phyloP scores from a whole-genome alignment of 768 basidiomycete genomes.

The Naganishia vaughanmartiniae region DNA sequence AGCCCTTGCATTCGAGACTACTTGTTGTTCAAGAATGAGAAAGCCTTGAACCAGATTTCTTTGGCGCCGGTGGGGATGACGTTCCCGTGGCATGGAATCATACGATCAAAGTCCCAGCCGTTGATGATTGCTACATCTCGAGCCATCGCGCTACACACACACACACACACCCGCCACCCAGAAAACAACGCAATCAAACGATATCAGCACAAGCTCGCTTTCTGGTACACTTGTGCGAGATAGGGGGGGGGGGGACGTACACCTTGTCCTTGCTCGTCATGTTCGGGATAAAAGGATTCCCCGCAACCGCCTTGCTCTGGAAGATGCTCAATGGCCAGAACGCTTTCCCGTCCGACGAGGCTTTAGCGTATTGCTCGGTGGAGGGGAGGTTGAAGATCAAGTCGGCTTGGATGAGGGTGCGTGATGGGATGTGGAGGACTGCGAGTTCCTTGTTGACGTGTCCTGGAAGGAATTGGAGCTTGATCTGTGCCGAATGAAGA shows the following conservation, averaged over 20 bases:
- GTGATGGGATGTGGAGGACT: slow-evolving; percentile 70
- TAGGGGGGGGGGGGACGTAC: slow-evolving; percentile 39
- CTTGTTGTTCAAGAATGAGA: slow-evolving; percentile 24
- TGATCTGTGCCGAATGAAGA: slow-evolving; percentile 34
- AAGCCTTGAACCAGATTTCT: slow-evolving; percentile 55
- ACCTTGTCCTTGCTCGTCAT: slow-evolving; percentile 48
- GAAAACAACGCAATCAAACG: too few species aligned
- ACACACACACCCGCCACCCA: background rate
- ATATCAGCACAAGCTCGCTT: background rate
- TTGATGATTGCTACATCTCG: slow-evolving; percentile 65
- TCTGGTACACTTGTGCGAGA: background rate
- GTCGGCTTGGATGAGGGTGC: slow-evolving; percentile 75
- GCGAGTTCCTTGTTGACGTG: slow-evolving; percentile 73
- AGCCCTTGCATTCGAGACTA: background rate
- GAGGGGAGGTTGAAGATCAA: slow-evolving; percentile 77
- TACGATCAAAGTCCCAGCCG: slow-evolving; percentile 57
- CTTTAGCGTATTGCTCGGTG: slow-evolving; percentile 63
- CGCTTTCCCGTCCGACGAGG: slow-evolving; percentile 35
- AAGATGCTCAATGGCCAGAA: slow-evolving; percentile 34
- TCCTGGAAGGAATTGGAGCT: slow-evolving; percentile 60
- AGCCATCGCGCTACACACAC: slow-evolving; percentile 56
- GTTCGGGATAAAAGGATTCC: slow-evolving; percentile 40
- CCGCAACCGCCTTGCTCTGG: slow-evolving; percentile 33
- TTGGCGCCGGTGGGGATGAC: slow-evolving; percentile 65
- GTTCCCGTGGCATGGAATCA: slow-evolving; percentile 57